Percentiles rank a stretch among this genome's conserved stretches.
phyloP scores from a whole-genome alignment of 192 early-diverging fungal species.

The Spinellus fusiger region DNA sequence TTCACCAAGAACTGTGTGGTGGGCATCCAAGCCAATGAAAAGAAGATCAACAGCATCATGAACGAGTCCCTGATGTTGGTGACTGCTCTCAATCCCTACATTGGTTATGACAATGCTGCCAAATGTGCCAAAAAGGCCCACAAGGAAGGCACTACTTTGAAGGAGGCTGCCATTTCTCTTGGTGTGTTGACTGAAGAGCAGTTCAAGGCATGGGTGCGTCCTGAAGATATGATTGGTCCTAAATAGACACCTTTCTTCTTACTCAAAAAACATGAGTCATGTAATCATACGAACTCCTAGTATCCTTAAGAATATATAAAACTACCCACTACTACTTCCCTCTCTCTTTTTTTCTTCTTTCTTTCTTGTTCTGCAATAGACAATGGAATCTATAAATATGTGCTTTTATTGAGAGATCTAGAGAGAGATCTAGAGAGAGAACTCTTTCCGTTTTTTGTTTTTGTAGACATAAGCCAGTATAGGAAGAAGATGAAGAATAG shows the following conservation, averaged over 20 bases:
- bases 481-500: no score
- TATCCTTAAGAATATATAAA: no score
- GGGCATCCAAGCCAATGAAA: slow-evolving; percentile 91
- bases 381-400: no score
- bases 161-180: slow-evolving; percentile 88
- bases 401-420: no score
- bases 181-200: slow-evolving; percentile 83
- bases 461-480: no score
- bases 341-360: no score
- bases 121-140: slow-evolving; percentile 73
- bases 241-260: not conserved
- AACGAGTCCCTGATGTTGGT: slow-evolving; percentile 94
- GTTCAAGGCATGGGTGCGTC: slow-evolving; percentile 94
- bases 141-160: slow-evolving; percentile 63
- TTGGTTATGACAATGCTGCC: slow-evolving; percentile 89
- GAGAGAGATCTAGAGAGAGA: no score
- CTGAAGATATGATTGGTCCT: slow-evolving; percentile 80
- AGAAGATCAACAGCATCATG: slow-evolving; percentile 80
- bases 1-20: slow-evolving; percentile 96
- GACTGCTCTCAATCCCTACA: slow-evolving; percentile 96
- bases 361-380: no score
- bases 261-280: no score
- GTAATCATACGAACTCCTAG: no score
- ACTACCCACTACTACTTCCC: no score
- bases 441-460: no score